Evolutionary conservation across 2,329 filamentous ascomycete species (phyloP), one percentile per base, ranked within the genome.

Genomic region (Neofusicoccum cordaticola): DNA sequence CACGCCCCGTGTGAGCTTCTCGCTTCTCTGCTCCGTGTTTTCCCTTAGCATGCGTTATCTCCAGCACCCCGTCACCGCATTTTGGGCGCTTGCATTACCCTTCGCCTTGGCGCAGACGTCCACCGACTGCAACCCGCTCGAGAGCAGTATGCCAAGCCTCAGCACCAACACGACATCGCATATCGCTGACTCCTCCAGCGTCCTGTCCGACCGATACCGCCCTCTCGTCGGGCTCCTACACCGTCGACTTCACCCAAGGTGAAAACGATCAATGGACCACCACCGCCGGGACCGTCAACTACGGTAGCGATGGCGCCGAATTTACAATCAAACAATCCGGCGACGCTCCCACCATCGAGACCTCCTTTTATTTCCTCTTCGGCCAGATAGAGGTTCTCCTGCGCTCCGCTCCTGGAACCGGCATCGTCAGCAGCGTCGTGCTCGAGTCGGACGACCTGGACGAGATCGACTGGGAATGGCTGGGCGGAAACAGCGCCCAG

Each of bases 361-460:
- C 89, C 52, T 86, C 86, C 69, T 94, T 93, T 75, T 93, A 91
- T 80, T 90, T 94, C 78, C 92, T 95, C 80, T 92, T 89, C 68
- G 91, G 91, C 60, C 84, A 86, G 63, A 86, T 90, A 62, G 90
- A 92, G 75, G 82, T 93, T 60, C 81, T 85, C 68, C 84, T 95
- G 79, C 90, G 90, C 78, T 88, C 89, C 4, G 87, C 92, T 0
- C 78, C 81, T 1, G 92, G 92, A 11, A 79, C 78, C 6, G 91
- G 92, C 57, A 87, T 95, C 66, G 85, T 95, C 71, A 91, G 87
- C 74, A 83, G 89, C 68, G 87, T 93, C 71, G 92, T 94, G 75
- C 83, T 92, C 77, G 82, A 93, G 67, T 92, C 89, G 64, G 89
- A 93, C 69, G 89, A 91, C 69, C 83, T 92, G 11, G 91, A 95